These are phyloP conservation scores for Yarrowia deformans DNA, from an alignment of 805 yeast species.

Conservation along the genomic window DNA sequence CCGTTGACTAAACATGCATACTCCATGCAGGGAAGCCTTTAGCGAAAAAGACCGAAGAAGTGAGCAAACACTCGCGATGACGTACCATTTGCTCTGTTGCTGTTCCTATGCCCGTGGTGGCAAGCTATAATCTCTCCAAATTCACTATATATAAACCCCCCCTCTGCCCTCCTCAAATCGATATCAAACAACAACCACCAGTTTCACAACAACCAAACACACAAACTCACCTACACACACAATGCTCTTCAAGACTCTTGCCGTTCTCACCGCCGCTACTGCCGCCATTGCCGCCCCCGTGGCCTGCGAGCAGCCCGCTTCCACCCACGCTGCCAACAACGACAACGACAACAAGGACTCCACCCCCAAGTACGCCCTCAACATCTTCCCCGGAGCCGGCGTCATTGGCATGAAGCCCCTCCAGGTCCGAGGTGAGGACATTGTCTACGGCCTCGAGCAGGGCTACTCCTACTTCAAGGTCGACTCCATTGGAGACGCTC, in stretches of 20 bases:
- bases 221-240: neutral
- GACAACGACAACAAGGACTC: too few species aligned
- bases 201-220: neutral
- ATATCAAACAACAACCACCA: constrained; percentile 5
- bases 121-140: neutral
- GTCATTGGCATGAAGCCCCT: constrained; percentile 20
- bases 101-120: neutral
- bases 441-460: constrained; percentile 22
- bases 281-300: constrained; percentile 19
- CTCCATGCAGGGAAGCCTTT: neutral
- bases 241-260: constrained; percentile 28
- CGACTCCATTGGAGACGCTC: constrained; percentile 4
- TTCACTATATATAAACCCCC: constrained; percentile 14
- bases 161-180: neutral
- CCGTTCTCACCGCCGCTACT: constrained; percentile 8
- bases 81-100: neutral
- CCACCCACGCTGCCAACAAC: neutral
- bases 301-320: constrained; percentile 8
- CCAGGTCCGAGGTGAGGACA: constrained; percentile 13
- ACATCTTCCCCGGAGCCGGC: constrained; percentile 18
- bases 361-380: constrained; percentile 20
- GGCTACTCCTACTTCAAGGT: constrained; percentile 21
- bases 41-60: neutral
- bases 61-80: neutral
- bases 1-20: neutral